A percentile compares a stretch with the other conserved stretches of the same genome.
These are phyloP conservation scores for Spencermartinsiella europaea DNA, from an alignment of 805 yeast species.

Conservation along the genomic window DNA sequence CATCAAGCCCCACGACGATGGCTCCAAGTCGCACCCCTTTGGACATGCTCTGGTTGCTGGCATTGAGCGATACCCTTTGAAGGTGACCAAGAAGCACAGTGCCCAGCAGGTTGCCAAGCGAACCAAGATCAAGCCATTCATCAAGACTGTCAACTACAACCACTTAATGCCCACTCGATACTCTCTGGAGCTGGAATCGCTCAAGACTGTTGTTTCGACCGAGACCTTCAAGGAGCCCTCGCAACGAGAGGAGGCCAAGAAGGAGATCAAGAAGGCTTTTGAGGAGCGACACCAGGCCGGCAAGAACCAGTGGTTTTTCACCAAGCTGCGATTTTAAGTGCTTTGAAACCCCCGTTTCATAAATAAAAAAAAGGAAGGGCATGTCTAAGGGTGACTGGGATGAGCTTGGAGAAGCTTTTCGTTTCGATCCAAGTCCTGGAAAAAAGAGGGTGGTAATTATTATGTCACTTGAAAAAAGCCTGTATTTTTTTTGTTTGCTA, in stretches of 20 bases:
- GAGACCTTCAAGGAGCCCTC: constrained; percentile 97
- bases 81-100: constrained; percentile 92
- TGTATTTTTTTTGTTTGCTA: neutral
- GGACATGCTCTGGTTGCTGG: constrained; percentile 99
- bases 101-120: constrained; percentile 96
- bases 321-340: constrained; percentile 84
- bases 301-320: constrained; percentile 99
- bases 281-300: constrained; percentile 99
- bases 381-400: no score
- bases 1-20: constrained; percentile 97
- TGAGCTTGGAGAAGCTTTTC: no score
- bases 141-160: constrained; percentile 99
- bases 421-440: no score
- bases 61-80: constrained; percentile 96
- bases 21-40: constrained; percentile 97
- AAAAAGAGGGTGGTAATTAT: neutral
- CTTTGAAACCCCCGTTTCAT: neutral
- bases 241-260: constrained; percentile 98
- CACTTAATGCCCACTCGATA: constrained; percentile 99
- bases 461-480: neutral
- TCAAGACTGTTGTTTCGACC: constrained; percentile 85
- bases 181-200: constrained; percentile 92
- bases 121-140: constrained; percentile 98
- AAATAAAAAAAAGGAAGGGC: constrained; percentile 1
- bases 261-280: constrained; percentile 97